Base-by-base conservation (phyloP, 2,329 filamentous ascomycete genomes). In the Fusarium oxysporum region DNA sequence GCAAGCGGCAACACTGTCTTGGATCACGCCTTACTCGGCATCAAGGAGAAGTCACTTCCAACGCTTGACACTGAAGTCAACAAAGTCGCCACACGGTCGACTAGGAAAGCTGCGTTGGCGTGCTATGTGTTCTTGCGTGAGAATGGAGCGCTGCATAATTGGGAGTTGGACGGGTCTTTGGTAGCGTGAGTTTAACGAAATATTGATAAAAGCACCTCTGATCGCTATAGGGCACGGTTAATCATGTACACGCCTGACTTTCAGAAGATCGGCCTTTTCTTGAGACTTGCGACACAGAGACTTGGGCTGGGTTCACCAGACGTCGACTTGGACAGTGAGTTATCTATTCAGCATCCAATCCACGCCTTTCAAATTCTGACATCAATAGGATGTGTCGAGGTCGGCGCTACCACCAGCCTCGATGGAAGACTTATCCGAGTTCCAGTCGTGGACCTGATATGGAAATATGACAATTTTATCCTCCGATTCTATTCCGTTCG, bases 201-300 rank as follows among this genome's bases (percentile, higher is more conserved):
- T 0, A 5, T 6, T 9, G 0, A 1, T 8, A 3, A 8, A 9
- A 2, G 1, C 1, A 17, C 0, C 1, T 16, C 59, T 62, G 6
- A 57, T 8, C 1, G 7, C 0, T 9, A 1, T 6, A 62, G 51
- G 17, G 14, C 41, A 17, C 51, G 60, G 1, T 17, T 47, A 4
- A 33, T 57, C 1, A 47, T 62, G 40, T 58, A 40, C 2, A 11
- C 30, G 1, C 30, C 41, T 2, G 51, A 62, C 1, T 47, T 57
- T 23, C 13, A 19, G 4, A 57, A 21, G 17, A 25, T 47, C 21
- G 51, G 33, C 0, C 12, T 57, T 14, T 62, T 62, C 21, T 28
- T 62, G 25, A 45, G 50, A 1, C 14, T 47, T 2, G 51, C 35
- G 16, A 41, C 51, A 16, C 40, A 35, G 7, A 57, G 41, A 3